Evolutionary conservation across 805 yeast genomes (phyloP).

Genomic region (Suhomyces faveliae): DNA sequence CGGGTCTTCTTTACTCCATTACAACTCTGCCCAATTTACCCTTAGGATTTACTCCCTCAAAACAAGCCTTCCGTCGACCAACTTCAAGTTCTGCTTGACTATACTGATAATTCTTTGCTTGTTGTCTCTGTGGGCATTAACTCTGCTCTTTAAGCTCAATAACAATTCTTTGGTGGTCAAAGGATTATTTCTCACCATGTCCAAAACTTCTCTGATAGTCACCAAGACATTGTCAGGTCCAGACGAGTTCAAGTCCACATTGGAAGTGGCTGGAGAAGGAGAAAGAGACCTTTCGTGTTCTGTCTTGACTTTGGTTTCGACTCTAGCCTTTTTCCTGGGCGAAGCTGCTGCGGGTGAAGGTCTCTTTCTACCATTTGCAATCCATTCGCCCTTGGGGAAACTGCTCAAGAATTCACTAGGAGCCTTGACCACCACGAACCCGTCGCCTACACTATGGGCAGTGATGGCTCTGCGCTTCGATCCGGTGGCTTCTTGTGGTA

Average conservation of each 20-base stretch:
- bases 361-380: conserved; percentile 54
- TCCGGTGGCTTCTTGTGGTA: conserved; percentile 4
- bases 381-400: conserved; percentile 86
- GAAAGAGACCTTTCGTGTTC: conserved; percentile 19
- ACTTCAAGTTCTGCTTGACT: conserved; percentile 56
- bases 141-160: conserved; percentile 56
- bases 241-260: conserved; percentile 31
- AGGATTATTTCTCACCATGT: conserved; percentile 56
- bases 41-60: conserved; percentile 35
- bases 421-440: conserved; percentile 59
- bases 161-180: conserved; percentile 64
- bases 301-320: conserved; percentile 29
- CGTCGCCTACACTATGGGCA: conserved; percentile 35
- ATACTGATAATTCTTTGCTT: conserved; percentile 56
- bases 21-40: no score
- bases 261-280: conserved; percentile 13
- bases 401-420: conserved; percentile 56
- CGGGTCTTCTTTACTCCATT: no score
- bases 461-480: conserved; percentile 10
- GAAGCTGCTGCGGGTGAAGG: conserved; percentile 22
- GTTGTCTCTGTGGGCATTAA: conserved; percentile 63
- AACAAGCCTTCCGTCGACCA: conserved; percentile 48
- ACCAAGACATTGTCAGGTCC: conserved; percentile 48
- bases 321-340: conserved; percentile 40
- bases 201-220: conserved; percentile 70